Base-by-base conservation (phyloP, 495 filamentous ascomycete genomes). In the Neurospora sp. region DNA sequence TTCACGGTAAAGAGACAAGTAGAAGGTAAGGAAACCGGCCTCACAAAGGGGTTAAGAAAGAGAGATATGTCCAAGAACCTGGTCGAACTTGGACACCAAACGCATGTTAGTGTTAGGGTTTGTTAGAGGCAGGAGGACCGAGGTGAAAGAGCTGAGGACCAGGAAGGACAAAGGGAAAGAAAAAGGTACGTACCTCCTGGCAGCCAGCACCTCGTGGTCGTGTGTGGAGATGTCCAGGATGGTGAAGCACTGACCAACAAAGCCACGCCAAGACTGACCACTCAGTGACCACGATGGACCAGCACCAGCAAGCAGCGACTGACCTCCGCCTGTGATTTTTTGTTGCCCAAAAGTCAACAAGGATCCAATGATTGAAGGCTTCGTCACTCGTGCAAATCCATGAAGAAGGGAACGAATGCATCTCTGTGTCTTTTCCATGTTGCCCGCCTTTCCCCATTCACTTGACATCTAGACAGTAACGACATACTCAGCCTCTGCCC, bases 301-400 rank as follows among this genome's bases (percentile, higher is more conserved):
- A 76, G 77, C 75, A 77, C 75, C 73, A 71, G 62, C 80, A 77
- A 82, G 77, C 80, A 42, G 70, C 49, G 70, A 40, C 71, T 69
- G 46, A 54, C 46, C 46, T 54, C 20, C 46, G 23, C 54, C 49
- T 35, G n/a, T 31, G 76, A 78, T 72, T 81, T 82, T 80, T 82
- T 75, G 54, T 62, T 62, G 70, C 75, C 74, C 76, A 74, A 79
- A 78, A 79, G 79, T 82, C 81, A 82, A 82, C 81, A 82, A 78
- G 75, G 54, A 72, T 74, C 81, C 80, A 82, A 82, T 82, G 74
- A 76, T 70, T 69, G 77, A 77, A 79, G 76, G 73, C 78, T 82
- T 82, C 80, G 79, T 81, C 72, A 31, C 31, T 31, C 31, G 31
- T 31, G 31, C 31, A 31, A 31, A 31, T 31, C 31, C 31, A 70